Evolutionary conservation across 805 yeast species (phyloP), one percentile per base, ranked within the genome.

Genomic region (Lipomyces kockii): DNA sequence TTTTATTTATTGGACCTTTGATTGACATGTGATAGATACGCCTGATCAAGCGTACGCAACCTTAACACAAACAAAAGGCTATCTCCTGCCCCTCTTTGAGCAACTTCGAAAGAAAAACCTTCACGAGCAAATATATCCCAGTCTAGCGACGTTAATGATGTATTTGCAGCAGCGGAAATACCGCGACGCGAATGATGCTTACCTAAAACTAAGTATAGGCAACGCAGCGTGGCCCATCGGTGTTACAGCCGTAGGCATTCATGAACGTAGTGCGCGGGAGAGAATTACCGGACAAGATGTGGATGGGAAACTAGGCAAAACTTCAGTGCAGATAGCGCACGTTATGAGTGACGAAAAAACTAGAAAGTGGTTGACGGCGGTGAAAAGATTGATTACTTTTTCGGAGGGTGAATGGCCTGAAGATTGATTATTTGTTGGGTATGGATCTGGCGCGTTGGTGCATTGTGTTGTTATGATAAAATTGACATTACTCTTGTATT

Each of bases 211-310:
- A 65, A 88, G 94, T 74, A 88, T 92, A 20, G 97, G 97, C 0
- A 90, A 91, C 72, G 91, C 89, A 1, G 93, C 95, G 3, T 92
- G 97, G 97, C 97, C 97, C 2, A 89, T 91, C 71, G 97, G 97
- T 34, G 90, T 92, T 14, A 81, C 86, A 7, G 85, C 85, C 65
- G 89, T 92, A 17, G 92, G 95, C 60, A 90, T 92, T 66, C 97
- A 91, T 76, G 88, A 87, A 11, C 80, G 97, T 67, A 84, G 87
- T 64, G 87, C 89, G 0, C 87, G 85, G 62, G 81, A 83, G 65
- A 85, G 84, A 71, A 84, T 89, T 43, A 82, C 86, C 5, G 86
- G 87, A 22, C 71, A 67, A 37, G 82, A 82, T 58, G 80, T 81
- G 35, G 69, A 64, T 11, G 37, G 58, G 20, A 63, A 60, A 34